A percentile compares a stretch with the other conserved stretches of the same genome.
phyloP scores from a whole-genome alignment of 75 land plant genomes.

The Selaginella tamariscina region DNA sequence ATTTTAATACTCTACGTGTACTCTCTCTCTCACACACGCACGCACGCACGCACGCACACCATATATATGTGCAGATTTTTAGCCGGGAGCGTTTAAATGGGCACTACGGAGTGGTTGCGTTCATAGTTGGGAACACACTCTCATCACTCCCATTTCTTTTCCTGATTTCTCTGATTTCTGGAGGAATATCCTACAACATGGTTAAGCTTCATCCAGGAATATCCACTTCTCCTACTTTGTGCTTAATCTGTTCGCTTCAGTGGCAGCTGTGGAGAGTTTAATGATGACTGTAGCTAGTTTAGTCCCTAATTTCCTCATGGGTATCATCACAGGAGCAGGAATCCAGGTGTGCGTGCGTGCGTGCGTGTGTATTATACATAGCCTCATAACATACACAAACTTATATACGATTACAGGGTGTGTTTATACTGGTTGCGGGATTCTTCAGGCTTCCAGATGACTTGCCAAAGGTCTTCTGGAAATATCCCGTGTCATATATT shows the following conservation, averaged over 20 bases:
- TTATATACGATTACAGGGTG: slow-evolving; percentile 16
- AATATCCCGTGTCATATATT: slow-evolving; percentile 23
- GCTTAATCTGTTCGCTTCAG: slow-evolving; percentile 67
- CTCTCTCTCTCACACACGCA: too few relatives aligned
- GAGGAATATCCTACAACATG: slow-evolving; percentile 80
- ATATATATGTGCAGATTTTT: too few relatives aligned
- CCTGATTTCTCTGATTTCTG: slow-evolving; percentile 55
- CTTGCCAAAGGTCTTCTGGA: slow-evolving; percentile 21
- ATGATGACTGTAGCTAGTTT: slow-evolving; percentile 99
- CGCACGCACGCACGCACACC: too few relatives aligned
- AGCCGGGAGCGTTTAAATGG: slow-evolving; percentile 89
- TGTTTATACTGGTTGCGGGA: slow-evolving; percentile 20
- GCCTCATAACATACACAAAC: neutral
- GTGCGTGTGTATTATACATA: neutral
- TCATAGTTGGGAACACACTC: slow-evolving; percentile 79
- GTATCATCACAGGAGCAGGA: slow-evolving; percentile 92
- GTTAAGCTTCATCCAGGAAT: slow-evolving; percentile 84
- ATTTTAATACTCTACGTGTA: too few relatives aligned
- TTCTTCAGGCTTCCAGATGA: slow-evolving; percentile 21
- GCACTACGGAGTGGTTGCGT: slow-evolving; percentile 84
- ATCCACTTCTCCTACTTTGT: slow-evolving; percentile 71
- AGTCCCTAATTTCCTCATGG: slow-evolving; percentile 98
- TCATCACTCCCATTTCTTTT: slow-evolving; percentile 81
- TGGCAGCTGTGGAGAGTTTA: slow-evolving; percentile 88
- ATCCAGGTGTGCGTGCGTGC: slow-evolving; percentile 51